Evolutionary conservation across 345 rosid genomes (phyloP), one percentile per base, ranked within the genome.

Genomic region (Syzygium grande): DNA sequence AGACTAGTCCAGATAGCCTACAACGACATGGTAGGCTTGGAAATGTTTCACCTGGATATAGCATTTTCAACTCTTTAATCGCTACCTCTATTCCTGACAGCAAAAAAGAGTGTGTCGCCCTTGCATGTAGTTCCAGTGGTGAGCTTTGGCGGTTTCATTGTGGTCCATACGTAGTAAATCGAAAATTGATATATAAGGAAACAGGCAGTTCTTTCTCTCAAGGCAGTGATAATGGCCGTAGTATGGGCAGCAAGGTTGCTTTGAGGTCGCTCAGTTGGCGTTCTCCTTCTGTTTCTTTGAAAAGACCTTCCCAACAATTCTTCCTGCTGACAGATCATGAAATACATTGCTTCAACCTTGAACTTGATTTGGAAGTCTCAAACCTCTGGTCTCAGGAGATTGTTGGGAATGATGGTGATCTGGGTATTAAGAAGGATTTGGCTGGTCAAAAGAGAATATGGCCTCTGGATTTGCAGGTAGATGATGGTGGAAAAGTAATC

Each of bases 391-490:
- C 94, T 52, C 94, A 95, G 89, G 96, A 95, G 91, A 94, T 95
- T 91, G 94, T 97, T 88, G 95, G 98, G 46, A 92, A 77, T 89
- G 97, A 95, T 92, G 96, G 94, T 89, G 97, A 95, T 91, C 91
- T 91, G 73, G 97, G 95, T 85, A 95, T 96, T 90, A 94, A 96
- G 92, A 95, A 95, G 93, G 98, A 96, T 92, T 89, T 97, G 88
- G 97, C 98, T 83, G 97, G 99, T 88, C 99, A 97, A 93, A 97
- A 95, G 91, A 93, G 93, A 84, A 95, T 96, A 63, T 97, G 98
- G 99, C 98, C 99, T 89, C 87, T 97, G 87, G 99, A 97, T 92
- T 51, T 95, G 89, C 95, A 95, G 89, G 95, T 95, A 83, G 98
- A 96, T 91, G 96, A 91, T 88, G 92, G 89, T 89, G 97, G 97